These are phyloP conservation scores for Auricularia sp. DNA, from an alignment of 768 basidiomycete species.

Conservation along the genomic window DNA sequence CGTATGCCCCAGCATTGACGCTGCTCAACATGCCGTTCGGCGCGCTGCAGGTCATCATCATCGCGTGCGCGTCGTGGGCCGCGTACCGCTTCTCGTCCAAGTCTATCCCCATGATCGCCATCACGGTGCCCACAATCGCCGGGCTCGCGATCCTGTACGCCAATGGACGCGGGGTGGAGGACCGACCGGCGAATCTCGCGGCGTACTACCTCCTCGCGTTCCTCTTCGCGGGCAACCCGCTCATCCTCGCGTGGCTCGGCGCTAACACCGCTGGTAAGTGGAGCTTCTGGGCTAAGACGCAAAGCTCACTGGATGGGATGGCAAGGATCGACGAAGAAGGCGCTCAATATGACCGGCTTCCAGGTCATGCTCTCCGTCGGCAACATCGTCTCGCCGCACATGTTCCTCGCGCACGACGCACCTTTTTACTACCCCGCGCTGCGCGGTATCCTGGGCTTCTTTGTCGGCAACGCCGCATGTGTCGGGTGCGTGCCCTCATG, in stretches of 20 bases:
- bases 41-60: slow-evolving; percentile 32
- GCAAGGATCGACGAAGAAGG: slow-evolving; percentile 26
- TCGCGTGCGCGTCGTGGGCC: slow-evolving; percentile 25
- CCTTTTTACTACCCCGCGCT: slow-evolving; percentile 30
- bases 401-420: slow-evolving; percentile 20
- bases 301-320: slow-evolving; percentile 7
- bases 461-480: slow-evolving; percentile 26
- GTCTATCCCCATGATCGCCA: slow-evolving; percentile 28
- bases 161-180: slow-evolving; percentile 23
- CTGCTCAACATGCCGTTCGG: slow-evolving; percentile 41
- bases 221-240: slow-evolving; percentile 24
- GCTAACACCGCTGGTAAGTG: slow-evolving; percentile 20
- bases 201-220: slow-evolving; percentile 29
- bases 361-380: slow-evolving; percentile 17
- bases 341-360: slow-evolving; percentile 23
- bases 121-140: slow-evolving; percentile 29
- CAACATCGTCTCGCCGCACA: slow-evolving; percentile 23
- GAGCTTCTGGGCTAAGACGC: too few relatives aligned
- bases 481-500: slow-evolving; percentile 22
- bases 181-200: slow-evolving; percentile 23
- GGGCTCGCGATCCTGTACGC: slow-evolving; percentile 26
- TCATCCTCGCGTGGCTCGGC: slow-evolving; percentile 24
- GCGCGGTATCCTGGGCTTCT: slow-evolving; percentile 28
- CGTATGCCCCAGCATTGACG: background rate
- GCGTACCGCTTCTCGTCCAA: slow-evolving; percentile 30